These are phyloP conservation scores for Pseudogymnoascus verrucosus DNA, from an alignment of 2,329 filamentous ascomycete species.

Conservation along the genomic window DNA sequence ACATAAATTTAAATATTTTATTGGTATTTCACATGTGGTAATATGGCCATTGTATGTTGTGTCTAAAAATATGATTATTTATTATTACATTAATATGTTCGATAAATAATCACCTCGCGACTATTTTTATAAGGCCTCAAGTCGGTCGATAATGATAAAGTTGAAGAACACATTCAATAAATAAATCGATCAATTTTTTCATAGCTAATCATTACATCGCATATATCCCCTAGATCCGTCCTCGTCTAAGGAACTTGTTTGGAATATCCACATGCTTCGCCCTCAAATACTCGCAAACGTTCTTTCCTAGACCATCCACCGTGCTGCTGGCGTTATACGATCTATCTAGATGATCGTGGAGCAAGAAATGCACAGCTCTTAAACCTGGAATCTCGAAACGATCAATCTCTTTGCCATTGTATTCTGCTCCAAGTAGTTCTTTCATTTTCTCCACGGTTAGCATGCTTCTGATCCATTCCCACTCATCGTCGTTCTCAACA, in stretches of 20 bases:
- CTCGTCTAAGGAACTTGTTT: conserved; percentile 16
- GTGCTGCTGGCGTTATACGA: conserved; percentile 19
- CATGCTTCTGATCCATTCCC: conserved; percentile 29
- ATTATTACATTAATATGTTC: background rate
- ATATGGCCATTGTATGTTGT: no score
- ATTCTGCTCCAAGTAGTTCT: conserved; percentile 21
- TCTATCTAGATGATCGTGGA: conserved; percentile 24
- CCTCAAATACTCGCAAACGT: conserved; percentile 17
- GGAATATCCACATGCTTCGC: conserved; percentile 18
- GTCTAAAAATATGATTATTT: background rate
- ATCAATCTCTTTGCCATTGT: conserved; percentile 25
- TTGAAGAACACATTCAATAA: background rate
- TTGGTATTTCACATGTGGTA: no score
- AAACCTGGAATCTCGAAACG: conserved; percentile 19
- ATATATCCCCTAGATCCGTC: conserved; percentile 13
- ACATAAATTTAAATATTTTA: no score
- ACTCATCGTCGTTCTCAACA: conserved; percentile 32
- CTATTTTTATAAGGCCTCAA: background rate
- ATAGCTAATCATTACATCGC: background rate
- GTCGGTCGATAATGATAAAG: background rate
- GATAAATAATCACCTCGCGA: background rate
- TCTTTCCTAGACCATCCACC: conserved; percentile 19
- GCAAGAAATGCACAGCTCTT: conserved; percentile 21
- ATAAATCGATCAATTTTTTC: background rate
- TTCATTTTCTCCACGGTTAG: conserved; percentile 21